These are phyloP conservation scores for Penicillium crustosum DNA, from an alignment of 2,329 filamentous ascomycete species.

Conservation along the genomic window DNA sequence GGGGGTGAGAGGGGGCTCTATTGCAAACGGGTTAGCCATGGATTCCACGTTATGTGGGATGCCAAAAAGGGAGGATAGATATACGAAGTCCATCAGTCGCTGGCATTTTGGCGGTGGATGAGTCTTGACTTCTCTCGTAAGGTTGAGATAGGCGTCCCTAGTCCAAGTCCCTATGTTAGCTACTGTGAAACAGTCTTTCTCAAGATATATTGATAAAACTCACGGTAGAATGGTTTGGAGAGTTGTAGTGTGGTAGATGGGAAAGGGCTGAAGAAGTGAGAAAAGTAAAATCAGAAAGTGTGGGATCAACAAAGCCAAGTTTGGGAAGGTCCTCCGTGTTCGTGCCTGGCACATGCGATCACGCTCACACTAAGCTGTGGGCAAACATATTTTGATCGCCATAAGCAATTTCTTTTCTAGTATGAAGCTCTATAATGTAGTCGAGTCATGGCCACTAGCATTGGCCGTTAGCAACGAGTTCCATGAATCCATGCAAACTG, in stretches of 20 bases:
- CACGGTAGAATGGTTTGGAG: neutral
- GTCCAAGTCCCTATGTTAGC: neutral
- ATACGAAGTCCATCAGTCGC: neutral
- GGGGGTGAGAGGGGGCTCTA: neutral
- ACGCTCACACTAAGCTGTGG: accelerated
- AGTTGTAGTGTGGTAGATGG: neutral
- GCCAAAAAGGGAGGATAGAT: accelerated
- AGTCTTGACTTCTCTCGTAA: neutral
- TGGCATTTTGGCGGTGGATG: neutral
- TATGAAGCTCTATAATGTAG: no score
- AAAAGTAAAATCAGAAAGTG: neutral
- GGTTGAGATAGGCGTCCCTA: neutral
- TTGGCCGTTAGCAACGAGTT: neutral
- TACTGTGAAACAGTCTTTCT: neutral
- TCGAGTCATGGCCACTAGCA: no score
- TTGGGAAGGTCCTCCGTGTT: neutral
- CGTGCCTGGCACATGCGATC: neutral
- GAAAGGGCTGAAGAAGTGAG: neutral
- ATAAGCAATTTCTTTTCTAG: neutral
- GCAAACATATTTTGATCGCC: neutral
- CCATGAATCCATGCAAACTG: neutral
- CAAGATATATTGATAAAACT: neutral
- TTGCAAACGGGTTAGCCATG: neutral
- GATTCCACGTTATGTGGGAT: neutral
- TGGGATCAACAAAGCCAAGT: neutral